Base-by-base conservation (phyloP, 305 asterid species). In the Solanum chacoense region DNA sequence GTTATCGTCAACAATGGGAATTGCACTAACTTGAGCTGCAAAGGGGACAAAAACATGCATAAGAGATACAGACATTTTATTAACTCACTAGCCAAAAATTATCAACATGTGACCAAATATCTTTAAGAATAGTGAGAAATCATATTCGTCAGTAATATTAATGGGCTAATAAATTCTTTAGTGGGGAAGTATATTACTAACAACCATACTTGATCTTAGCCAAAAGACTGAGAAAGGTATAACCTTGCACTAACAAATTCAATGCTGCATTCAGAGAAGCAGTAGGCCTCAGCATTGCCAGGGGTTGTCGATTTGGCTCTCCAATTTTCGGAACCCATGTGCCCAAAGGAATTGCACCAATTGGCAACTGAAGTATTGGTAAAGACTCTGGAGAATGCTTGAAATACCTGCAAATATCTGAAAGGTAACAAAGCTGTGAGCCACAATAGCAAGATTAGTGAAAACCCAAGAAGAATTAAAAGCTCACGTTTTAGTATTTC, bases 301-400 rank as follows among this genome's bases (percentile, higher is more conserved):
- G 90, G 12, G 99, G 98, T 85, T 88, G 95, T 87, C 92, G 92
- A 92, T 92, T 91, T 86, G 95, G 90, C 91, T 93, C 96, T 88
- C 98, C 98, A 90, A 94, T 93, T 91, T 91, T 92, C 3, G 99
- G 99, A 90, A 93, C 96, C 99, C 99, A 97, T 32, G 99, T 94
- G 50, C 99, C 99, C 87, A 96, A 87, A 67, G 94, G 95, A 78
- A 96, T 90, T 40, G 94, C 92, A 88, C 93, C 90, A 87, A 96
- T 92, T 74, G 99, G 98, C 69, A 92, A 88, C 90, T 94, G 97
- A 87, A 97, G 96, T 85, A 94, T 91, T 14, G 98, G 98, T 32
- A 97, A 90, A 38, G 98, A 94, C 88, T 94, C 92, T 34, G 96
- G 93, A 29, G 99, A 96, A 90, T 94, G 94, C 92, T 94, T 94